phyloP scores from a whole-genome alignment of 208 protist species.

The Novymonas esmeraldas region DNA sequence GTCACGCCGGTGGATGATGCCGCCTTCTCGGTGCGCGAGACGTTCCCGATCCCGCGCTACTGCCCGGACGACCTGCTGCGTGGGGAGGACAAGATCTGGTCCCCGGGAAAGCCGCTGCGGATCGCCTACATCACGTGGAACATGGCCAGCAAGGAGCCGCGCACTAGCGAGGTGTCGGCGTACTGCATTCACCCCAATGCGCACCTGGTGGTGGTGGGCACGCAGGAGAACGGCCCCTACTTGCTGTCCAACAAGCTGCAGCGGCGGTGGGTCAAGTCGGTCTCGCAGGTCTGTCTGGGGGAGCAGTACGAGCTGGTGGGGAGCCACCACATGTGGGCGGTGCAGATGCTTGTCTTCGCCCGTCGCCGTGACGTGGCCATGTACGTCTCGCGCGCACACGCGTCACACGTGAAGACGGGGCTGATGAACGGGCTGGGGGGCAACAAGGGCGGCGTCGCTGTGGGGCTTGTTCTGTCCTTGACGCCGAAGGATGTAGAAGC shows the following conservation, averaged over 20 bases:
- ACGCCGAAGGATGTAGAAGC: conserved; percentile 15
- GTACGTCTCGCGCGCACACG: conserved; percentile 57
- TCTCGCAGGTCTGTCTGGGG: conserved; percentile 49
- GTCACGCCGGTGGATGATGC: conserved; percentile 18
- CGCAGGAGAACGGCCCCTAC: conserved; percentile 84
- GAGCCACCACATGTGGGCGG: conserved; percentile 68
- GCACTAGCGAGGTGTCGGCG: conserved; percentile 49
- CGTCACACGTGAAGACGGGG: conserved; percentile 56
- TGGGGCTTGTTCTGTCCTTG: conserved; percentile 74
- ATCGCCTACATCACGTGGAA: conserved; percentile 86
- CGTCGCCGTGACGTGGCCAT: conserved; percentile 60
- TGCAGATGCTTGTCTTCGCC: conserved; percentile 86
- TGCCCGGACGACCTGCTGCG: conserved; percentile 46
- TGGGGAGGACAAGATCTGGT: conserved; percentile 48
- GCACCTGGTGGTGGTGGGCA: conserved; percentile 79
- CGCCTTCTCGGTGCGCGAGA: conserved; percentile 38
- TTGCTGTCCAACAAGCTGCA: conserved; percentile 52
- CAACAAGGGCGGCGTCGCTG: conserved; percentile 94
- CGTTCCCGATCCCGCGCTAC: conserved; percentile 53
- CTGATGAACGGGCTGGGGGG: conserved; percentile 69
- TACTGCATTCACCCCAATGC: conserved; percentile 82
- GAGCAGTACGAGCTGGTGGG: conserved; percentile 63
- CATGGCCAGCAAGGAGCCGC: conserved; percentile 58
- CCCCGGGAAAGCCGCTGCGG: conserved; percentile 69
- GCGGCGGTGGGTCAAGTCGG: conserved; percentile 42